Percentiles rank a stretch among this genome's conserved stretches.
Conservation (phyloP, 129 eudicot genomes). For the Pulicaria dysenterica region DNA sequence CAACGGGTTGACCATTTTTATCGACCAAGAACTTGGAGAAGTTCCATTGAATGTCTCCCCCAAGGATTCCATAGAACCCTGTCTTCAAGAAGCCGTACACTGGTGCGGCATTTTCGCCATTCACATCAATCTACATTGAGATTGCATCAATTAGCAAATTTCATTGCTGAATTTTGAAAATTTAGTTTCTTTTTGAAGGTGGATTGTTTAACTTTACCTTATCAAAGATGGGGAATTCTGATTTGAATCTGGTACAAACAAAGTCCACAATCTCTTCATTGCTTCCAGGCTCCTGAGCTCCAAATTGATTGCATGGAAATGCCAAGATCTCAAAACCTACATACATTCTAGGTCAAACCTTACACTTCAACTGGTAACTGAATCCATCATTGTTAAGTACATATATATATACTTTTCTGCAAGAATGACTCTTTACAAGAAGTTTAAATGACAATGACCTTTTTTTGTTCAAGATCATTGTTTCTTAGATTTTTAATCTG, state of each 20-base stretch:
- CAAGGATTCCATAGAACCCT: constrained; percentile 78
- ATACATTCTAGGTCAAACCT: constrained; percentile 24
- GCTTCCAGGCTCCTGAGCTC: constrained; percentile 85
- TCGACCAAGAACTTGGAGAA: constrained; percentile 86
- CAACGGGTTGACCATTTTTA: constrained; percentile 67
- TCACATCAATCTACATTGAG: constrained; percentile 70
- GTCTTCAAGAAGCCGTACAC: constrained; percentile 71
- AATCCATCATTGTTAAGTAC: not conserved
- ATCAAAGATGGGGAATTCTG: constrained; percentile 82
- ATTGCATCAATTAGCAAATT: constrained; percentile 10
- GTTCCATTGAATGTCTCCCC: constrained; percentile 90
- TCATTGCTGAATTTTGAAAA: not conserved
- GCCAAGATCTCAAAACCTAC: constrained; percentile 87
- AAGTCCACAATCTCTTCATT: constrained; percentile 73
- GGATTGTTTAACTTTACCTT: constrained; percentile 50
- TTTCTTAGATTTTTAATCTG: no score
- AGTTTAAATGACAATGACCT: not conserved
- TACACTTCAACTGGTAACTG: not conserved
- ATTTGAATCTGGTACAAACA: constrained; percentile 85
- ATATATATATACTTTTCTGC: not conserved
- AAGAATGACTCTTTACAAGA: not conserved
- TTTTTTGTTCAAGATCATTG: not conserved
- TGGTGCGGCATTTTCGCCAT: constrained; percentile 72
- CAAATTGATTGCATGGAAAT: constrained; percentile 96
- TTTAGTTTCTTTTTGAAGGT: not conserved